Conservation (phyloP, 108 stramenopile species). For the Cyclotella cryptica region DNA sequence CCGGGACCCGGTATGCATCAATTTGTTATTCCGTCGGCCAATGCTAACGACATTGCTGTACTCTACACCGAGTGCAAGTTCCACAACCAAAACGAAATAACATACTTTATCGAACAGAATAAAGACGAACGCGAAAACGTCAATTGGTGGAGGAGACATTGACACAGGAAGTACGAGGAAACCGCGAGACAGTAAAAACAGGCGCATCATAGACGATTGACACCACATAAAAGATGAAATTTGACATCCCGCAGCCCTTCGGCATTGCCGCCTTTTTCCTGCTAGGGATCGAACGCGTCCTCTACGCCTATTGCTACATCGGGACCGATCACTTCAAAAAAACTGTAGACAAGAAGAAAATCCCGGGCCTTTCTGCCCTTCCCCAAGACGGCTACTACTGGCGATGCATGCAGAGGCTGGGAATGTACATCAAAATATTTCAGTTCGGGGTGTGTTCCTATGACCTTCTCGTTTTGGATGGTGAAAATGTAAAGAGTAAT, state of each 20-base stretch:
- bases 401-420: constrained; percentile 48
- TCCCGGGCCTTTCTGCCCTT: constrained; percentile 36
- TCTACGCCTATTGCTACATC: constrained; percentile 50
- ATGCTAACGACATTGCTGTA: no score
- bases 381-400: constrained; percentile 45
- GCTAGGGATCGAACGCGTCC: constrained; percentile 49
- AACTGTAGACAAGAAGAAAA: constrained; percentile 40
- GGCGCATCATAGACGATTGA: no score
- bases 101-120: no score
- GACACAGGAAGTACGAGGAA: no score
- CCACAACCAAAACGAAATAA: no score
- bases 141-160: no score
- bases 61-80: no score
- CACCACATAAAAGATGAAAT: constrained; percentile 10
- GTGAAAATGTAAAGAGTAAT: constrained; percentile 29
- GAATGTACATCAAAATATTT: constrained; percentile 56
- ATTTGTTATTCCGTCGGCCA: no score
- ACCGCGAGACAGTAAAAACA: no score
- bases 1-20: no score
- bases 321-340: constrained; percentile 54
- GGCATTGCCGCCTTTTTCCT: constrained; percentile 32
- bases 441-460: constrained; percentile 47
- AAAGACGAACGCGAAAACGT: no score
- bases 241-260: constrained; percentile 24
- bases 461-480: constrained; percentile 44